Base-by-base conservation (phyloP, 805 yeast species). In the Saccharomycopsis guyanensis region DNA sequence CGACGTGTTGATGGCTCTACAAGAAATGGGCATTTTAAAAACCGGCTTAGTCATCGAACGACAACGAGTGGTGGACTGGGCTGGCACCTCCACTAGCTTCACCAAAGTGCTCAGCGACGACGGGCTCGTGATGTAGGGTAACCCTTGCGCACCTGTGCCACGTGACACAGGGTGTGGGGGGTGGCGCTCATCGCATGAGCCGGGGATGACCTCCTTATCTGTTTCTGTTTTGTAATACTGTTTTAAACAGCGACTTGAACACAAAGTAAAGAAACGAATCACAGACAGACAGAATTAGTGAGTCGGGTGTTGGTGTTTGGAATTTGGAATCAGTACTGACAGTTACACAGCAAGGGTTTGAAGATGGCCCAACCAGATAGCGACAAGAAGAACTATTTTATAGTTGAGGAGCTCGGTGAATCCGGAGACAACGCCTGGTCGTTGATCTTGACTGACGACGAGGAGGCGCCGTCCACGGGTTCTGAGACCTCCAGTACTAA, bases 1-100 rank as follows among this genome's bases (percentile, higher is more conserved):
- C 31, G 93, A 85, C 59, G 64, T 83, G 0, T 56, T 78, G 1
- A 58, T 74, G 57, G 70, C 91, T 0, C 59, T 85, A 23, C 78
- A 78, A 51, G 65, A 73, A 52, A 74, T 85, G 79, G 56, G 61
- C 2, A 70, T 70, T 18, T 49, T 77, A 2, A 63, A 57, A 7
- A 32, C 38, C 5, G 27, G n/a, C 12, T 10, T 33, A 35, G n/a
- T 35, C 25, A 38, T 45, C 4, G 29, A 19, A 19, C 15, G 31
- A 23, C 20, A 16, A 13, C 37, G 29, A 12, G 38, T 46, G 29
- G 31, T 5, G 2, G 25, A 38, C 19, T 46, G 50, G 50, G 33
- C 31, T 3, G 33, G 39, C 15, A 29, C 22, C 5, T 12, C 37
- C 24, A 13, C 32, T 7, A n/a, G 34, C n/a, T 24, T 32, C 3